Evolutionary conservation across 106 monocot species (phyloP).

Genomic region (Dendrobium nobile): DNA sequence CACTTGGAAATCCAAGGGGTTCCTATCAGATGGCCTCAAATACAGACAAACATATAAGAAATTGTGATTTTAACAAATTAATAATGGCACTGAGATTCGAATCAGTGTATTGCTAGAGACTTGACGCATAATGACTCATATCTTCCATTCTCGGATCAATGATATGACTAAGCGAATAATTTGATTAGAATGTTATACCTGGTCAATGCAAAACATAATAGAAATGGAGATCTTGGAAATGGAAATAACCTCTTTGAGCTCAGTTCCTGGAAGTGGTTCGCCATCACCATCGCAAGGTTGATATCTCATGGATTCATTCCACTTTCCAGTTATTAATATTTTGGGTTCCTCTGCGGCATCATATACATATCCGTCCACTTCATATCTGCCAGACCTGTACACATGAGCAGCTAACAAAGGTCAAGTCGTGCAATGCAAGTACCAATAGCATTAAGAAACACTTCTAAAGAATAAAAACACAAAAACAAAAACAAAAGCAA

Average conservation of each 20-base stretch:
- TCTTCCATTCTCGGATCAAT: not conserved
- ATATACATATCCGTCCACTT: slow-evolving; percentile 97
- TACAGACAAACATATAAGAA: not conserved
- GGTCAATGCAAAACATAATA: not conserved
- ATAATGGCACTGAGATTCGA: not conserved
- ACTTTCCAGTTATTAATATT: slow-evolving; percentile 89
- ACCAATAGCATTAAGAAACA: not conserved
- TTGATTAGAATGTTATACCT: not conserved
- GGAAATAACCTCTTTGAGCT: slow-evolving; percentile 68
- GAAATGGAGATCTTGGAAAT: not conserved
- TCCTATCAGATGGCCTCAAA: not conserved
- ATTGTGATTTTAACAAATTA: not conserved
- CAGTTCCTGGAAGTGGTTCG: slow-evolving; percentile 83
- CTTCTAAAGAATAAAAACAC: not conserved
- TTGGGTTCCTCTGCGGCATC: slow-evolving; percentile 83
- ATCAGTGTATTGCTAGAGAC: not conserved
- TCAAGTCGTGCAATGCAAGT: not conserved
- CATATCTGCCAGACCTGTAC: slow-evolving; percentile 73
- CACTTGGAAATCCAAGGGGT: too few species aligned
- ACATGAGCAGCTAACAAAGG: not conserved
- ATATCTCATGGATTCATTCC: slow-evolving; percentile 85
- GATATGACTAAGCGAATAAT: not conserved
- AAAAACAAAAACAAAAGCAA: not conserved
- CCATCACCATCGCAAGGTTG: slow-evolving; percentile 95
- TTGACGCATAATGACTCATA: not conserved